These are phyloP conservation scores for Aureobasidium melanogenum DNA, from an alignment of 2,329 filamentous ascomycete species.

Conservation along the genomic window DNA sequence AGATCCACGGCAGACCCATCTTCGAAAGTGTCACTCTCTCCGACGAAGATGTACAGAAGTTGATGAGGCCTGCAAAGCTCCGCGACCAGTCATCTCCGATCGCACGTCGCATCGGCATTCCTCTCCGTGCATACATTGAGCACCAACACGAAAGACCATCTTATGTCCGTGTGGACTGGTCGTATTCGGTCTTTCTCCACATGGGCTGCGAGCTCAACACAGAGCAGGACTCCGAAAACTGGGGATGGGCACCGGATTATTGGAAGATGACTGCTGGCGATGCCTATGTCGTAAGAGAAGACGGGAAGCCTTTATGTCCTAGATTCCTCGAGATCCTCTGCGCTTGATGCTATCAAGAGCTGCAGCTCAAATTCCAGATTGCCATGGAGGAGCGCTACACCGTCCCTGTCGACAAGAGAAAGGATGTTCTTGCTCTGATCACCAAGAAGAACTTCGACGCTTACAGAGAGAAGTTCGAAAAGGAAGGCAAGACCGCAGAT, in stretches of 20 bases:
- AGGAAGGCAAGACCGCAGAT: background rate
- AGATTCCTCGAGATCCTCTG: background rate
- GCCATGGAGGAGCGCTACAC: background rate
- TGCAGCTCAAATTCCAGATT: background rate
- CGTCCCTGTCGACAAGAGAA: background rate
- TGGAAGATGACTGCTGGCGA: background rate
- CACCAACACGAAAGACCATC: background rate
- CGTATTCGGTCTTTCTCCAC: background rate
- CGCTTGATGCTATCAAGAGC: background rate
- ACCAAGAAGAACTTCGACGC: background rate
- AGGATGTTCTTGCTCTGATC: background rate
- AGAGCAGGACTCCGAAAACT: background rate
- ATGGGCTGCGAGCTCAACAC: background rate
- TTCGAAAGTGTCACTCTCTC: background rate
- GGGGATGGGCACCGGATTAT: background rate
- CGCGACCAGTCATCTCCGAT: background rate
- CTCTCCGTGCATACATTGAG: background rate
- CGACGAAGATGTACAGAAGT: background rate
- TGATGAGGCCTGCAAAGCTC: background rate
- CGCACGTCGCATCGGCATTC: background rate
- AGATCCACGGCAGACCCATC: background rate
- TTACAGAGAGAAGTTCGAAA: background rate
- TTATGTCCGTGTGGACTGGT: background rate
- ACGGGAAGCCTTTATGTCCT: background rate
- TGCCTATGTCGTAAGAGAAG: background rate